Evolutionary conservation across 2,329 filamentous ascomycete species (phyloP).

Genomic region (Claviceps sorghi): DNA sequence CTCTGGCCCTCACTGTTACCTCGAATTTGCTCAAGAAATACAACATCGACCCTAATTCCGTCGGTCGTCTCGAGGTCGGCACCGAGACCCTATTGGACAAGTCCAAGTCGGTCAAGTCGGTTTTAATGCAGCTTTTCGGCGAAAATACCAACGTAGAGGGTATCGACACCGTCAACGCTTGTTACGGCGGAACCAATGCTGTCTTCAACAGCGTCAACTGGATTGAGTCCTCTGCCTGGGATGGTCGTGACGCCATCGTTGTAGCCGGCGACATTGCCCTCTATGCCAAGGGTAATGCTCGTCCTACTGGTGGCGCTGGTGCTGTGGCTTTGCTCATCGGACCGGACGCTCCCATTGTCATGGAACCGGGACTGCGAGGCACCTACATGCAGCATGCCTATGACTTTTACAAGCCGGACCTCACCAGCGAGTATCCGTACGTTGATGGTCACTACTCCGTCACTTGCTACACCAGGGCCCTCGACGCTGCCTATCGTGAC

Average conservation of each 20-base stretch:
- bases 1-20: conserved; percentile 62
- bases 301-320: conserved; percentile 68
- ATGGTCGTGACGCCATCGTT: conserved; percentile 68
- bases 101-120: conserved; percentile 81
- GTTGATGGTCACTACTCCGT: conserved; percentile 75
- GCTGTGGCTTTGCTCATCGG: conserved; percentile 67
- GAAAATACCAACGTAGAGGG: conserved; percentile 76
- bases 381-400: conserved; percentile 74
- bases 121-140: conserved; percentile 74
- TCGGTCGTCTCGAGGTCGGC: conserved; percentile 71
- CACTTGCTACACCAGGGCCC: conserved; percentile 67
- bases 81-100: conserved; percentile 80
- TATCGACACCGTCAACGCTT: conserved; percentile 71
- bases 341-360: conserved; percentile 60
- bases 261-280: conserved; percentile 72
- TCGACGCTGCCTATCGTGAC: conserved; percentile 68
- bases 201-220: conserved; percentile 74
- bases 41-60: conserved; percentile 61
- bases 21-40: conserved; percentile 72
- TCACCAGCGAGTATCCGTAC: conserved; percentile 75
- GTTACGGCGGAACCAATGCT: conserved; percentile 76
- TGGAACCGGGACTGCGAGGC: conserved; percentile 66
- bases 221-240: conserved; percentile 78
- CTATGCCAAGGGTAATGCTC: conserved; percentile 70
- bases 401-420: conserved; percentile 82